phyloP scores from a whole-genome alignment of 2,329 filamentous ascomycete genomes.

The Plenodomus biglobosus region DNA sequence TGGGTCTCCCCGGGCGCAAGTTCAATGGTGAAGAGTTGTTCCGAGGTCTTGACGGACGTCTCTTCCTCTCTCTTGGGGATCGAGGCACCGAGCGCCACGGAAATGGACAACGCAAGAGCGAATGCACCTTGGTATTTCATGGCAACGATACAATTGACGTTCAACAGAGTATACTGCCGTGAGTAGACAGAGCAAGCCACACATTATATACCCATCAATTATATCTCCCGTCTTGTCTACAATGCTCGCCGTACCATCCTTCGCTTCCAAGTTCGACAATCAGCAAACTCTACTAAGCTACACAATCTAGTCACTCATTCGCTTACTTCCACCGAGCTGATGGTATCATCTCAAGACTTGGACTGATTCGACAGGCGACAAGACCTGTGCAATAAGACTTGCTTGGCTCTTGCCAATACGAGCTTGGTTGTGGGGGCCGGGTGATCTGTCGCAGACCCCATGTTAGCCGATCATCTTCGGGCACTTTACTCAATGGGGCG shows the following conservation, averaged over 20 bases:
- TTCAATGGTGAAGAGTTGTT: constrained; percentile 10
- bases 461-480: constrained; percentile 2
- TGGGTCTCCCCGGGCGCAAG: constrained; percentile 18
- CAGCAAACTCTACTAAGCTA: neutral
- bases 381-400: constrained; percentile 10
- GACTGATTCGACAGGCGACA: constrained; percentile 14
- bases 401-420: constrained; percentile 17
- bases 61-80: neutral
- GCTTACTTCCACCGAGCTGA: neutral
- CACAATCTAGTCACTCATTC: no score
- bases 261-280: neutral
- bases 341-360: neutral
- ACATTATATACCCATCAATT: neutral
- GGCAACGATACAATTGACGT: neutral
- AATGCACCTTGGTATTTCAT: constrained; percentile 12
- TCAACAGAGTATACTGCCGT: neutral
- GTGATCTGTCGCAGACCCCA: constrained; percentile 9
- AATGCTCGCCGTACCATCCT: neutral
- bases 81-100: constrained; percentile 1
- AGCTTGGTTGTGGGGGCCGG: constrained; percentile 8
- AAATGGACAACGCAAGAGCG: constrained; percentile 8
- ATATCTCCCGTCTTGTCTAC: neutral
- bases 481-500: constrained; percentile 7
- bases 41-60: no score
- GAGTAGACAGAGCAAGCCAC: no score